Evolutionary conservation across 2,329 filamentous ascomycete genomes (phyloP).

Genomic region (Colletotrichum tropicale): DNA sequence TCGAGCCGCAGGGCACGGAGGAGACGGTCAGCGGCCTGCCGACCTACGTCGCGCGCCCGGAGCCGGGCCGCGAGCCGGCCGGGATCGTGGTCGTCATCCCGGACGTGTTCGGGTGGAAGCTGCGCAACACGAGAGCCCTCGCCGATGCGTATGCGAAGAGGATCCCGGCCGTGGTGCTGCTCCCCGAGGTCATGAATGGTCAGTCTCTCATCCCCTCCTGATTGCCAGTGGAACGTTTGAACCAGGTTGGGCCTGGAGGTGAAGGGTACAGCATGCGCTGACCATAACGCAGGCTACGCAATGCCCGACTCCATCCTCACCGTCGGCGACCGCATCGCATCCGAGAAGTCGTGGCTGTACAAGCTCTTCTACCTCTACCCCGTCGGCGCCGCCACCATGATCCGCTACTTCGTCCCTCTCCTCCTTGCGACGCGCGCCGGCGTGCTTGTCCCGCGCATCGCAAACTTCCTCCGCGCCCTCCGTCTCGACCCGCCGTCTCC

Average conservation of each 20-base stretch:
- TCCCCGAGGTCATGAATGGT: conserved; percentile 61
- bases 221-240: background rate
- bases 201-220: background rate
- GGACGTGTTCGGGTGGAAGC: conserved; percentile 60
- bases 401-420: conserved; percentile 32
- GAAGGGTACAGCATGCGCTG: background rate
- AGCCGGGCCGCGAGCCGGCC: conserved; percentile 30
- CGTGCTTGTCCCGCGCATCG: conserved; percentile 37
- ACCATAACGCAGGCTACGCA: conserved; percentile 26
- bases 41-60: conserved; percentile 28
- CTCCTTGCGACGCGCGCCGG: conserved; percentile 31
- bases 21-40: conserved; percentile 25
- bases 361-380: conserved; percentile 28
- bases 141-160: conserved; percentile 59
- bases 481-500: conserved; percentile 29
- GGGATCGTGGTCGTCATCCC: conserved; percentile 59
- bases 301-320: conserved; percentile 35
- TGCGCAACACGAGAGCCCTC: conserved; percentile 56
- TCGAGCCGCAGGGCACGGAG: conserved; percentile 22
- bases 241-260: background rate
- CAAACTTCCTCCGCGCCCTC: conserved; percentile 39
- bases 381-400: conserved; percentile 24
- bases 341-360: conserved; percentile 6
- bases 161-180: conserved; percentile 52
- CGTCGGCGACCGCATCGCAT: conserved; percentile 26